Conservation (phyloP, 805 yeast genomes). For the Candida palmyrensis region DNA sequence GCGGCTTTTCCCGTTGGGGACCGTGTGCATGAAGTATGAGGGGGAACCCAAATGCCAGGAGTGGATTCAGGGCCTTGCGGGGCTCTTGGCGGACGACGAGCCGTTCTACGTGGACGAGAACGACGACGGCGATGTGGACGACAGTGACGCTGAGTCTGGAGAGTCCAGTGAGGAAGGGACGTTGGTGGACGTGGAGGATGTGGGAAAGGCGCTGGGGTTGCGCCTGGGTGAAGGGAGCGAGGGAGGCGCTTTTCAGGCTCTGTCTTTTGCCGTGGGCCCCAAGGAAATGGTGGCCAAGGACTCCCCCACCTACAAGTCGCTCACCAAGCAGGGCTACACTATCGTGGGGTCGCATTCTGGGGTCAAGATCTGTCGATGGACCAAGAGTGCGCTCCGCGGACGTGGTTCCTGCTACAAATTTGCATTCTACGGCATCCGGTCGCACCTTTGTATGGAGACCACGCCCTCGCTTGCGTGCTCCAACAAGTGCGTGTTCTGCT, state of each 20-base stretch:
- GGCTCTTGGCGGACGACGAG: slow-evolving; percentile 64
- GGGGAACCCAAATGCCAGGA: slow-evolving; percentile 56
- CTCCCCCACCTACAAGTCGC: slow-evolving; percentile 81
- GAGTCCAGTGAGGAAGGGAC: slow-evolving; percentile 30
- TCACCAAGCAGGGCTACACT: slow-evolving; percentile 91
- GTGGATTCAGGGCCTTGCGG: slow-evolving; percentile 61
- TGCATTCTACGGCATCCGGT: slow-evolving; percentile 85
- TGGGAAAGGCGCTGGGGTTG: slow-evolving; percentile 58
- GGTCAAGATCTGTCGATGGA: slow-evolving; percentile 94
- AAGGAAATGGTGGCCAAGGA: slow-evolving; percentile 85
- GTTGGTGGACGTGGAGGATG: slow-evolving; percentile 81
- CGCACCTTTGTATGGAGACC: slow-evolving; percentile 93
- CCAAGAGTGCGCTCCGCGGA: slow-evolving; percentile 89
- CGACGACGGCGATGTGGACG: slow-evolving; percentile 54
- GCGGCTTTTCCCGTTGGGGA: slow-evolving; percentile 78
- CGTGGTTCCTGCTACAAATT: slow-evolving; percentile 92
- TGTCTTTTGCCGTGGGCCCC: slow-evolving; percentile 6
- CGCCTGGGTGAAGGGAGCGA: slow-evolving; percentile 10
- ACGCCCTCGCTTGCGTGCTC: slow-evolving; percentile 93
- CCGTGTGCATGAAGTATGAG: slow-evolving; percentile 70
- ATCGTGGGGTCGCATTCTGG: slow-evolving; percentile 94
- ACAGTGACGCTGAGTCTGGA: slow-evolving; percentile 40
- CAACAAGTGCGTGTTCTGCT: slow-evolving; percentile 92
- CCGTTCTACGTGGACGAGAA: slow-evolving; percentile 56
- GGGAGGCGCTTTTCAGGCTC: slow-evolving; percentile 14